A percentile compares a stretch with the other conserved stretches of the same genome.
phyloP scores from a whole-genome alignment of 345 rosid genomes.

The Corchorus capsularis region DNA sequence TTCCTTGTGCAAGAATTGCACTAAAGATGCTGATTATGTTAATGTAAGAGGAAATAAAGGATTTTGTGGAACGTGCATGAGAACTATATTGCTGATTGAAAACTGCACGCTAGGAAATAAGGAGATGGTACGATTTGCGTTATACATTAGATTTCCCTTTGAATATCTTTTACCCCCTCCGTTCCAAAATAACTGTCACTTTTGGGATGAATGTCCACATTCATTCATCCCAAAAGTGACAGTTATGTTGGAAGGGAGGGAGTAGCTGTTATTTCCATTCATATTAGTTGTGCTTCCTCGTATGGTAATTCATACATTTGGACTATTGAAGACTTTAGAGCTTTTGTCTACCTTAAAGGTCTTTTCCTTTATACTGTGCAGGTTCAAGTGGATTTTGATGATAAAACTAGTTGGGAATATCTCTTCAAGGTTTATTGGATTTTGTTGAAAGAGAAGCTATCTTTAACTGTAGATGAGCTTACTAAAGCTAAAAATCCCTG shows the following conservation, averaged over 20 bases:
- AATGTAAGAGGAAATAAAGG: slow-evolving; percentile 84
- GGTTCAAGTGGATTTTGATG: slow-evolving; percentile 99
- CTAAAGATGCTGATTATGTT: slow-evolving; percentile 80
- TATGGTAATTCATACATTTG: background rate
- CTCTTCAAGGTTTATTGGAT: slow-evolving; percentile 94
- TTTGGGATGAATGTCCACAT: too few species aligned
- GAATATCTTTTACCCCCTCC: too few species aligned
- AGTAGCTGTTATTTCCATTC: background rate
- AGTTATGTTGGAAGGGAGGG: too few species aligned
- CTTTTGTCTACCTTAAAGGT: background rate
- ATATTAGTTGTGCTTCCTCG: background rate
- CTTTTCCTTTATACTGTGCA: slow-evolving; percentile 33
- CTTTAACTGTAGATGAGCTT: slow-evolving; percentile 70
- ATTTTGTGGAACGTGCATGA: slow-evolving; percentile 88
- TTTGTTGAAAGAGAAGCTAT: slow-evolving; percentile 65
- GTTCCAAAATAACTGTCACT: too few species aligned
- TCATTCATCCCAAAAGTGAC: too few species aligned
- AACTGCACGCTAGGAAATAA: slow-evolving; percentile 48
- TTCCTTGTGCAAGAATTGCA: slow-evolving; percentile 93
- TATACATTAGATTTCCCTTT: background rate
- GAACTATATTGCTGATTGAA: slow-evolving; percentile 88
- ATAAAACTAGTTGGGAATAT: slow-evolving; percentile 95
- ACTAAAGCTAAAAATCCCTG: slow-evolving; percentile 79
- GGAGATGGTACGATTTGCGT: slow-evolving; percentile 58
- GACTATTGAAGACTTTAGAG: background rate